A percentile compares a stretch with the other conserved stretches of the same genome.
These are phyloP conservation scores for Mycosphaerella arachidis DNA, from an alignment of 2,329 filamentous ascomycete genomes.

Conservation along the genomic window DNA sequence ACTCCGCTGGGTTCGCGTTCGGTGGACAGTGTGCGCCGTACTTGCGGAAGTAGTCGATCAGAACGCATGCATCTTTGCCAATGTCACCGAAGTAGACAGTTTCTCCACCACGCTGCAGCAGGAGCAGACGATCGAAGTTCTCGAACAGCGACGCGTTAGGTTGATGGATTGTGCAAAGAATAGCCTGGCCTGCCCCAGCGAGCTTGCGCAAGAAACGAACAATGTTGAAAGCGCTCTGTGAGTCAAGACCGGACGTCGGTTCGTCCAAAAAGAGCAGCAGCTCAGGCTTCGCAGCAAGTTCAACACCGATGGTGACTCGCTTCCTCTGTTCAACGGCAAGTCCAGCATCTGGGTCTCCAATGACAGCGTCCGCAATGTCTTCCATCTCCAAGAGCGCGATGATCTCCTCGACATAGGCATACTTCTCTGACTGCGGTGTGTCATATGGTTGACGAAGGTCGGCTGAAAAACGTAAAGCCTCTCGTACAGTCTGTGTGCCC, in stretches of 20 bases:
- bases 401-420: slow-evolving; percentile 62
- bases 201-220: slow-evolving; percentile 74
- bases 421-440: slow-evolving; percentile 56
- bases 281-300: slow-evolving; percentile 62
- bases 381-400: slow-evolving; percentile 63
- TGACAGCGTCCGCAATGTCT: slow-evolving; percentile 61
- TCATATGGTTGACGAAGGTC: slow-evolving; percentile 59
- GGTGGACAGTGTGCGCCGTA: slow-evolving; percentile 51
- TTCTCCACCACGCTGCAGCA: slow-evolving; percentile 72
- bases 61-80: slow-evolving; percentile 64
- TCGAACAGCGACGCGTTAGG: slow-evolving; percentile 82
- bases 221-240: slow-evolving; percentile 70
- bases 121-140: slow-evolving; percentile 76
- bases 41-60: slow-evolving; percentile 55
- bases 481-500: slow-evolving; percentile 58
- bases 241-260: slow-evolving; percentile 70
- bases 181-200: slow-evolving; percentile 75
- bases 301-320: slow-evolving; percentile 60
- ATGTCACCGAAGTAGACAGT: slow-evolving; percentile 86
- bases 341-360: slow-evolving; percentile 57
- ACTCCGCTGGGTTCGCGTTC: slow-evolving; percentile 72
- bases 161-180: slow-evolving; percentile 88
- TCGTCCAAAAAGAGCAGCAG: slow-evolving; percentile 75
- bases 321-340: slow-evolving; percentile 65
- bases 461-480: slow-evolving; percentile 63